These are phyloP conservation scores for Epichloe gansuensis DNA, from an alignment of 2,329 filamentous ascomycete genomes.

Conservation along the genomic window DNA sequence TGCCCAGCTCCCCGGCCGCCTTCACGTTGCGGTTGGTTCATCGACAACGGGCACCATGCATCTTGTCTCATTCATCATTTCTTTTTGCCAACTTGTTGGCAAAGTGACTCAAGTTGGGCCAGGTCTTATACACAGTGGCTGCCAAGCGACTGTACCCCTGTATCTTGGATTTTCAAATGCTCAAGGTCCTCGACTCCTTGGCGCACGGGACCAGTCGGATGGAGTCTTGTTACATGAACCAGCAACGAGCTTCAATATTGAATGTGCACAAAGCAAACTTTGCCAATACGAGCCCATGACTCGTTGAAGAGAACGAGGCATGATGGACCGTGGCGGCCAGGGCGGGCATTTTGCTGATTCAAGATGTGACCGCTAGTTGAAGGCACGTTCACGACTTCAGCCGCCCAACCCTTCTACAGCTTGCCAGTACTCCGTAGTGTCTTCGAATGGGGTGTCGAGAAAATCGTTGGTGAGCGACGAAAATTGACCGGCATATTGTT, in stretches of 20 bases:
- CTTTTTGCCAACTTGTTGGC: background rate
- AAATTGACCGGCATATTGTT: slow-evolving; percentile 21
- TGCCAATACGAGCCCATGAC: background rate
- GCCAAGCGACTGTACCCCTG: no score
- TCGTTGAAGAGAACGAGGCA: background rate
- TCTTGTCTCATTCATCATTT: background rate
- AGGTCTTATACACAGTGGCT: background rate
- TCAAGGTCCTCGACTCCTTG: no score
- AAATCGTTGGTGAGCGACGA: slow-evolving; percentile 21
- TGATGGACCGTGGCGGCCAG: background rate
- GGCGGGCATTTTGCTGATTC: background rate
- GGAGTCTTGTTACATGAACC: background rate
- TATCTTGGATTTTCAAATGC: no score
- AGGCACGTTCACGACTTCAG: background rate
- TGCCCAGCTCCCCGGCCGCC: background rate
- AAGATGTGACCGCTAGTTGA: background rate
- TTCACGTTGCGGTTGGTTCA: background rate
- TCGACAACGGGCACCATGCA: background rate
- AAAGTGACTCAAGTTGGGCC: background rate
- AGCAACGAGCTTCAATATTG: no score
- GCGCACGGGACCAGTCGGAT: no score
- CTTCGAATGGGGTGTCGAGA: slow-evolving; percentile 9
- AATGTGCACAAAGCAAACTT: no score
- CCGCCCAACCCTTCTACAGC: background rate
- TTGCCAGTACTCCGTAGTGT: background rate